Base-by-base conservation (phyloP, 2,329 filamentous ascomycete species). In the Sarocladiaceae sp. region DNA sequence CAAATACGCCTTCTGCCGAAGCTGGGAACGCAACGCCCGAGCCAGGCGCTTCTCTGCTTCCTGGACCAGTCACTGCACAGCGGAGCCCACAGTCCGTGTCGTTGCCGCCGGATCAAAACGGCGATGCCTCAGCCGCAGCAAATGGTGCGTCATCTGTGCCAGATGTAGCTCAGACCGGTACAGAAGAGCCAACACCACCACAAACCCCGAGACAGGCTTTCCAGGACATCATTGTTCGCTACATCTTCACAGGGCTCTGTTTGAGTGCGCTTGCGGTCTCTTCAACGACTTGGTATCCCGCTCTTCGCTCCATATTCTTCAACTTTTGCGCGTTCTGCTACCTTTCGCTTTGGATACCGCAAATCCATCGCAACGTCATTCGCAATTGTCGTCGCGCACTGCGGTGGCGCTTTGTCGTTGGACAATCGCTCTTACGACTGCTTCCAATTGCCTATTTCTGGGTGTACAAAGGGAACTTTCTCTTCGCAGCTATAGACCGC, bases 361-460 rank as follows among this genome's bases (percentile, higher is more conserved):
- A 99, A 66, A 96, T 97, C 59, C 82, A 88, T 64, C 88, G 94
- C 56, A 99, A 99, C 66, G 77, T 88, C 51, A 83, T 89, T 69
- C 88, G 93, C 51, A 97, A 97, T 69, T 96, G 91, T 67, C 89
- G 92, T 36, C 89, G 88, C 61, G 92, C 93, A 1, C 76, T 97
- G n/a, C 80, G 86, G 3, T 97, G 92, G 91, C 87, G 88, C 54
- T 99, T 96, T 64, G 87, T 96, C 52, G 64, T 91, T 20, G 92
- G 91, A 2, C 89, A 96, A 66, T 94, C 88, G 46, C 60, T 86
- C 4, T 76, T 96, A 7, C 86, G 94, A 2, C 73, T 96, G 5
- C 71, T 88, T 1, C 93, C 94, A 1, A 82, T 97, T 52, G 77
- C 86, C 1, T 97, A 97, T 66, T 93, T 97, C 62, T 95, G 92